Evolutionary conservation across 2,329 filamentous ascomycete species (phyloP), one percentile per base, ranked within the genome.

Genomic region (Grosmannia clavigera): DNA sequence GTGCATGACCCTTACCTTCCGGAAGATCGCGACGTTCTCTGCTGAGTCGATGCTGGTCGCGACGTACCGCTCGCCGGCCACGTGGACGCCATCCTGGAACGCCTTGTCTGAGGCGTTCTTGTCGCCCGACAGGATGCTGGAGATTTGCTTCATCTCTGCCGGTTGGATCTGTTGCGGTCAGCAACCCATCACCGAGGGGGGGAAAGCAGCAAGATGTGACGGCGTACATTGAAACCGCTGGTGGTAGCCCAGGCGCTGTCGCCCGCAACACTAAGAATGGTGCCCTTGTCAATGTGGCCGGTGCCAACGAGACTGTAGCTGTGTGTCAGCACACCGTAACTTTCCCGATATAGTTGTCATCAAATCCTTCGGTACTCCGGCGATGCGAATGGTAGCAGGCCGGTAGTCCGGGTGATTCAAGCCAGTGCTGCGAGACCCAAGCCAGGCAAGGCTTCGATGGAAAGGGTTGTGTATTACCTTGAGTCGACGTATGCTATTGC

Each of bases 201-300:
- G 19, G 27, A 27, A 14, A 35, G 7, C 51, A 33, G 7, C 25
- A 11, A 31, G 38, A 27, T 11, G 22, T 3, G 61, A 55, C 46
- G 56, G 4, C 76, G 73, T 86, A 96, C 90, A 71, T 79, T 76
- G 78, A 96, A 95, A 66, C 79, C 82, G 59, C 81, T 27, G 33
- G 84, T 85, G 51, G 78, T 72, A 63, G 90, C 90, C 90, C 90
- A 95, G 68, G 83, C 80, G 71, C 86, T 90, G 75, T 88, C 88
- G 68, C 90, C 89, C 67, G 87, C 87, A 65, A 76, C 77, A 74
- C 87, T 91, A 79, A 94, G 84, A 73, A 96, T 91, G 71, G 88
- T 88, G 68, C 82, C 91, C 78, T 90, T 86, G 78, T 94, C 87
- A 70, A 95, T 75, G 72, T 92, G 86, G 70, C 85, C 85, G 68